phyloP scores from a whole-genome alignment of 2,329 filamentous ascomycete genomes.

The Myriosclerotinia duriaeana region DNA sequence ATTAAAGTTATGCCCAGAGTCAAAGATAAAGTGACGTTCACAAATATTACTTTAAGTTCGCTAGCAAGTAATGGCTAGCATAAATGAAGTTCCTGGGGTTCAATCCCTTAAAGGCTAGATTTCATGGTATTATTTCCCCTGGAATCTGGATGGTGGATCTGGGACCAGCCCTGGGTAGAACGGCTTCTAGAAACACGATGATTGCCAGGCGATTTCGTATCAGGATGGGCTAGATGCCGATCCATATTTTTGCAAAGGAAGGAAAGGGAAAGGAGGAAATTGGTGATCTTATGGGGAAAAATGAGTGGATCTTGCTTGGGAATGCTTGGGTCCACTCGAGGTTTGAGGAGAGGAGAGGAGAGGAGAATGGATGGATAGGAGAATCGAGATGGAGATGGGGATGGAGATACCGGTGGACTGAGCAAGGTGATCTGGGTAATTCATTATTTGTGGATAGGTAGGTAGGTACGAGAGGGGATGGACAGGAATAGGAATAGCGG shows the following conservation, averaged over 20 bases:
- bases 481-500: not conserved
- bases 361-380: too few species aligned
- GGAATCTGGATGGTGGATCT: not conserved
- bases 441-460: not conserved
- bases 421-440: constrained; percentile 1
- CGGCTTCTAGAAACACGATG: not conserved
- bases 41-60: not conserved
- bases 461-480: not conserved
- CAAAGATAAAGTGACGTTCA: not conserved
- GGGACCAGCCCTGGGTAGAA: not conserved
- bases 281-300: constrained; percentile 5
- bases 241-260: not conserved
- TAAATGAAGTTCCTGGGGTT: not conserved
- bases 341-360: not conserved
- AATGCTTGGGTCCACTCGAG: not conserved
- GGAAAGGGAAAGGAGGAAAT: not conserved
- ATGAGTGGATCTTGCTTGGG: too few species aligned
- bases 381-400: not conserved
- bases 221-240: not conserved
- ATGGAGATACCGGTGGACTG: not conserved
- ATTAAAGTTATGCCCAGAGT: not conserved
- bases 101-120: not conserved
- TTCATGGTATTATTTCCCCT: not conserved
- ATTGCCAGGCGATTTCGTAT: not conserved
- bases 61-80: not conserved